Base-by-base conservation (phyloP, 225 moss, liverwort and hornwort genomes). In the Polytrichum commune region DNA sequence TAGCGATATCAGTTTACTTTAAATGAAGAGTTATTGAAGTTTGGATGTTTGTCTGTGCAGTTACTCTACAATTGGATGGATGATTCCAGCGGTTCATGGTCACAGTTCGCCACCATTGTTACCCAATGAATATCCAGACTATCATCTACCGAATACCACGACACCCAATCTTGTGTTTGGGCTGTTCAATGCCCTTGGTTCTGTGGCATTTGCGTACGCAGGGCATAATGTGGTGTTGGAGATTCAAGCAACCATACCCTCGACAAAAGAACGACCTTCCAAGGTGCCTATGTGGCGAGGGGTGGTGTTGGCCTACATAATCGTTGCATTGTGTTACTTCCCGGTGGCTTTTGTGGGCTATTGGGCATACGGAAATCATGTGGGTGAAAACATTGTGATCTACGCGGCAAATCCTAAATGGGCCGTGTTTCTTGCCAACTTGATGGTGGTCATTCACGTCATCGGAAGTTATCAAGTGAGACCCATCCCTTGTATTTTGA, bases 31-130 rank as follows among this genome's bases (percentile, higher is more conserved):
- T 58, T n/a, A n/a, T 58, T 58, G 0, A 6, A 58, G n/a, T n/a
- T 22, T 20, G 58, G 22, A 6, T 23, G 8, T 7, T 22, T 58
- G 58, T 66, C 2, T 68, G 1, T 82, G 75, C 57, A 89, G 86
- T 23, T 89, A 89, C 62, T 89, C 89, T 27, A 89, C 85, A 46
- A 89, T 86, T 4, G 89, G 80, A 27, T 89, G 89, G 89, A 71
- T 70, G 62, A 28, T 86, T 22, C 85, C 89, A 0, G 78, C 77
- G 8, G 27, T 65, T 0, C 38, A 63, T 0, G 89, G 86, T 4
- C 87, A 87, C 24, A 79, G 63, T 57, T 0, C 0, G 9, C 83
- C 81, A n/a, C 82, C 82, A 1, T 26, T 72, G 0, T 0, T 0
- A 3, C 0, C 0, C 0, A 5, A 19, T 0, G 1, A 25, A 5